Base-by-base conservation (phyloP, 2,329 filamentous ascomycete genomes). In the Amauroascus niger region DNA sequence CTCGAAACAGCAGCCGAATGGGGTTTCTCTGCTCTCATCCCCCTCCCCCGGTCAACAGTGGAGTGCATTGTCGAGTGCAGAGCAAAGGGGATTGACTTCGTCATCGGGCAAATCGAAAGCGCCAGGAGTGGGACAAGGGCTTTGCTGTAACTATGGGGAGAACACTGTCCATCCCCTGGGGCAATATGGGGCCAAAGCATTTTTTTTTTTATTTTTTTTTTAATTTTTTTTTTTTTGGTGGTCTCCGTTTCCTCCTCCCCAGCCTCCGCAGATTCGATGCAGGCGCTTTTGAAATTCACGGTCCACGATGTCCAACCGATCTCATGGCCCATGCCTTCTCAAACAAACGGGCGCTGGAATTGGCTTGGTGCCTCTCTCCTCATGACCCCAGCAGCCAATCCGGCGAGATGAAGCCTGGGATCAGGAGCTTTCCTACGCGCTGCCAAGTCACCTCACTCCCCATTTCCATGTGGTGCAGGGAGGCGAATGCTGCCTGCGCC, bases 271-370 rank as follows among this genome's bases (percentile, higher is more conserved):
- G 37, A 40, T 40, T 6, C 20, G 32, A 11, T 37, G 32, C 32
- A 49, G 41, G 16, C 16, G 22, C 22, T 26, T 45, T 45, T 51
- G 39, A 51, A 44, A 33, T 37, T 44, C 28, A 13, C 49, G 26
- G 16, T 24, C 20, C 26, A 22, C 39, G 14, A 51, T 16, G 7
- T 22, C 39, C 39, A 41, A 51, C 39, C 39, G 14, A 41, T 35
- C 30, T 32, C 28, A 14, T 6, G 9, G n/a, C 16, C 24, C 39
- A n/a, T 26, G 24, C 40, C 14, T 7, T 26, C 9, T 47, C 28
- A 50, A 20, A 43, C 35, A 40, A 35, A 51, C 49, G 49, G 49
- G 49, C 49, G 39, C 28, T 26, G 39, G 30, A 44, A 51, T 51
- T 43, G 46, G 20, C 7, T 35, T 30, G 32, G 47, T 28, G 22